Percentiles rank a stretch among this genome's conserved stretches.
phyloP scores from a whole-genome alignment of 495 filamentous ascomycete genomes.

The Opeltia flavorubescens region DNA sequence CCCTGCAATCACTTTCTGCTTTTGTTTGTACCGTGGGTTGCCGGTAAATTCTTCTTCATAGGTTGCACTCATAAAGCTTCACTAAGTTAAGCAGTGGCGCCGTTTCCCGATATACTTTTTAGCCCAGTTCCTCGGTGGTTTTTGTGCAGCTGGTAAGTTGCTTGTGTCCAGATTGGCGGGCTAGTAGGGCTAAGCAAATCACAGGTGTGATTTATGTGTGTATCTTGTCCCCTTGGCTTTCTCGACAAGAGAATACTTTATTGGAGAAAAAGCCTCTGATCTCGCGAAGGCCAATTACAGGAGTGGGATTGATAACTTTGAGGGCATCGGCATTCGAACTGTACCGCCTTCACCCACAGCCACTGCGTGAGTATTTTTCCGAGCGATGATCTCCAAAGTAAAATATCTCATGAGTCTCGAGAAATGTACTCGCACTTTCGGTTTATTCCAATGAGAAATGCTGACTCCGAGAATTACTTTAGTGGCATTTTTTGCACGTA shows the following conservation, averaged over 20 bases:
- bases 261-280: too few species aligned
- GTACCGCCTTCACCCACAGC: conserved; percentile 42
- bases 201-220: conserved; percentile 38
- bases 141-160: conserved; percentile 37
- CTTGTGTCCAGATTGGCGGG: too few species aligned
- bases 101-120: conserved; percentile 39
- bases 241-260: too few species aligned
- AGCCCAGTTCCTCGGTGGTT: conserved; percentile 41
- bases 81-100: conserved; percentile 26
- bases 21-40: conserved; percentile 45
- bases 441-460: too few species aligned
- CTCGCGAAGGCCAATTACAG: conserved; percentile 30
- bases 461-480: too few species aligned
- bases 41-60: conserved; percentile 19
- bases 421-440: too few species aligned
- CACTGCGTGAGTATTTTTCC: too few species aligned
- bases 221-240: too few species aligned
- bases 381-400: too few species aligned
- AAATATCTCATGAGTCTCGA: too few species aligned
- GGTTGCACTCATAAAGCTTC: neutral
- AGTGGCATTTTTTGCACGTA: conserved; percentile 56
- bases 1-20: conserved; percentile 48
- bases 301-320: conserved; percentile 36
- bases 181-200: too few species aligned
- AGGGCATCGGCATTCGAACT: conserved; percentile 39